Base-by-base conservation (phyloP, 306 rosid genomes). In the Cyamopsis tetragonoloba region DNA sequence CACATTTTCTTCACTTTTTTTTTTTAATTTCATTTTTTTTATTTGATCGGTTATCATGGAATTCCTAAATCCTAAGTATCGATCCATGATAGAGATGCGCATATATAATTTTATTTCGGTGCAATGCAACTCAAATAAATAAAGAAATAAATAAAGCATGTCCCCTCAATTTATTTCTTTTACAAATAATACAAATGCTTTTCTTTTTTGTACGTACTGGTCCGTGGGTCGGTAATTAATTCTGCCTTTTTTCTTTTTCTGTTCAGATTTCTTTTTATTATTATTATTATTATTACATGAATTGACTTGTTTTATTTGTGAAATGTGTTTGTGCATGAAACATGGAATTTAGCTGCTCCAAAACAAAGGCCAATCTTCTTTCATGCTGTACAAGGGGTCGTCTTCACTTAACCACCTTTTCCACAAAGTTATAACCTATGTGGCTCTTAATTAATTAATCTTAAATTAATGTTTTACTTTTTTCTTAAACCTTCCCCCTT, bases 31-130 rank as follows among this genome's bases (percentile, higher is more conserved):
- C n/a, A n/a, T n/a, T n/a, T n/a, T n/a, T n/a, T n/a, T n/a, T n/a
- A n/a, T n/a, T n/a, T n/a, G n/a, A n/a, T 22, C 0, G 3, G 5
- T 26, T 50, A 15, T 14, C 18, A 1, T 17, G 3, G n/a, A 38
- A 22, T 4, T 61, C 49, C 13, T 73, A 8, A n/a, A n/a, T n/a
- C n/a, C n/a, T n/a, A n/a, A n/a, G n/a, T n/a, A n/a, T 12, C 6
- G 15, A 4, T n/a, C 4, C 14, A 48, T 32, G 61, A 66, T 18
- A 26, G 3, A 26, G 70, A 58, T 44, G 24, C 69, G 62, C 61
- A 37, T 66, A 35, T 53, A 37, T 66, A 35, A 32, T 44, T 74
- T 65, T 65, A 51, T 53, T 53, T 34, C 19, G 62, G 61, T n/a
- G n/a, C n/a, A n/a, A 66, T 66, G 62, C 2, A 17, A 62, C 46